Base-by-base conservation (phyloP, 768 basidiomycete species). In the Termitomyces sp. region DNA sequence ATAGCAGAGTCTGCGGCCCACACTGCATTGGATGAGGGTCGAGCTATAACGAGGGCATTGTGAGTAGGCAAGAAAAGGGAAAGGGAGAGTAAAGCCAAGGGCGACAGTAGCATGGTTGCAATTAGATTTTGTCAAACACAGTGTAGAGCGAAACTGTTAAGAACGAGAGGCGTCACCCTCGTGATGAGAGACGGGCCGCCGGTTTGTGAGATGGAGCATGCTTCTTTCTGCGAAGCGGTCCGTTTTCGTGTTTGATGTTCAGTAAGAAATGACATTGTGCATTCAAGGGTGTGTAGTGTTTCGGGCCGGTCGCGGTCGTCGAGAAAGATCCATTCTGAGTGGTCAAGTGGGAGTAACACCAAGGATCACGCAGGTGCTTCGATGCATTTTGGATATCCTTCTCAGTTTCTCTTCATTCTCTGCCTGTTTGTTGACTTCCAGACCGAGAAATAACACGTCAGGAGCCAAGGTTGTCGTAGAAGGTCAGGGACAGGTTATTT, bases 1-100 rank as follows among this genome's bases (percentile, higher is more conserved):
- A 80, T 79, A 1, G 70, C 75, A 1, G 77, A 79, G 55, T 79
- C 75, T 5, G 77, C 78, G 8, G 76, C 76, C 77, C 77, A 80
- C 5, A 71, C 66, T 6, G 77, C 76, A 50, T 78, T 75, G 14
- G 77, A 79, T 2, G 57, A 28, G 18, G 72, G 74, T 1, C 70
- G 67, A 20, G 74, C 74, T 13, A 32, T 28, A 22, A 52, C 54
- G 20, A 30, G n/a, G n/a, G n/a, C 5, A 48, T 22, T 22, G 30
- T 5, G 30, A 30, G 26, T 26, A 26, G 30, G 26, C 5, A 9
- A 8, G 52, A 40, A 3, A 18, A 26, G 11, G 14, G 46, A 55
- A 56, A 63, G n/a, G 2, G 41, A 38, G 10, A 36, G 18, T 16
- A 58, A 16, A 2, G 35, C 6, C 7, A 26, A 18, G 11, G 56